Conservation (phyloP, 2,329 filamentous ascomycete species). For the Xylaria sp. region DNA sequence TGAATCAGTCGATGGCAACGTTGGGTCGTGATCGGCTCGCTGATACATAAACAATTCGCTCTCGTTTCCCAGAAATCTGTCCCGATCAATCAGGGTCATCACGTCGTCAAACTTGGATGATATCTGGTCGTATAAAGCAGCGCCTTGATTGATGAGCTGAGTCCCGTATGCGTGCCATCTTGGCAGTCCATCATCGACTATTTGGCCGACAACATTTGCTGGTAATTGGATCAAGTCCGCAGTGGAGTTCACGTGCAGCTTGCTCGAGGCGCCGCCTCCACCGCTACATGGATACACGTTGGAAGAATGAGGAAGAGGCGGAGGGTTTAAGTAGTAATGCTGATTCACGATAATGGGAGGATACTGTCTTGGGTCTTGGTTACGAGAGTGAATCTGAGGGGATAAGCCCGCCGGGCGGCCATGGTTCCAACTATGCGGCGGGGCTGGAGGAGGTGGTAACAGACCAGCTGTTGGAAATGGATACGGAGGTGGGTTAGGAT, state of each 20-base stretch:
- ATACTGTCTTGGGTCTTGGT: conserved; percentile 46
- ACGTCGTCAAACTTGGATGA: conserved; percentile 72
- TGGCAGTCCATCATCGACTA: conserved; percentile 58
- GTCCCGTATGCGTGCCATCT: conserved; percentile 57
- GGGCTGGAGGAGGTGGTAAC: conserved; percentile 38
- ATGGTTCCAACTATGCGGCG: conserved; percentile 35
- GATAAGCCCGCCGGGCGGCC: conserved; percentile 42
- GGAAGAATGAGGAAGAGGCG: conserved; percentile 37
- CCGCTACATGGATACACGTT: conserved; percentile 39
- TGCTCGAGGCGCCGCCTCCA: conserved; percentile 46
- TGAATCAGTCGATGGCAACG: conserved; percentile 33
- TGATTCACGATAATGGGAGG: conserved; percentile 63
- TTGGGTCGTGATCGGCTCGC: conserved; percentile 26
- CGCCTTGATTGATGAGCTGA: conserved; percentile 59
- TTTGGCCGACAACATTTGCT: conserved; percentile 49
- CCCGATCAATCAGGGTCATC: conserved; percentile 77
- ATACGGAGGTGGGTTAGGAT: conserved; percentile 13
- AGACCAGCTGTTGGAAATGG: conserved; percentile 32
- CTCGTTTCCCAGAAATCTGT: conserved; percentile 64
- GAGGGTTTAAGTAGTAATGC: conserved; percentile 59
- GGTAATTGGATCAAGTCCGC: conserved; percentile 58
- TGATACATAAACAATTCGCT: conserved; percentile 62
- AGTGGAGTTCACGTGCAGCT: conserved; percentile 55
- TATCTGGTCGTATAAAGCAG: conserved; percentile 68
- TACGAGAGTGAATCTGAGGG: conserved; percentile 39